These are phyloP conservation scores for Ilyonectria mors-panacis DNA, from an alignment of 2,329 filamentous ascomycete species.

Conservation along the genomic window DNA sequence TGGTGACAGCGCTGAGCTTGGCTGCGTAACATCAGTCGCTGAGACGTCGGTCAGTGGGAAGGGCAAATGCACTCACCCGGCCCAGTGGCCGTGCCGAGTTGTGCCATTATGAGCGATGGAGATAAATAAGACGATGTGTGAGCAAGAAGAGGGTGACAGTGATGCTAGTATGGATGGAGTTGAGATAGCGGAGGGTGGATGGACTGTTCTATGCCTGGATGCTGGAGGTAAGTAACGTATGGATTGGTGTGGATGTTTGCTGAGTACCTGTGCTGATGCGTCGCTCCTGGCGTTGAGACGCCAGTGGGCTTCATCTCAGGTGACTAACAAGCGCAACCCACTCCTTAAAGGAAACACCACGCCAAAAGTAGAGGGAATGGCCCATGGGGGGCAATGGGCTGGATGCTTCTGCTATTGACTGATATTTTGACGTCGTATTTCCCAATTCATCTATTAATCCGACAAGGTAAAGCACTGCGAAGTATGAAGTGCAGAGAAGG, in stretches of 20 bases:
- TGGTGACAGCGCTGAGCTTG: constrained; percentile 78
- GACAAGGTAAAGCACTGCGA: neutral
- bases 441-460: constrained; percentile 8
- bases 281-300: constrained; percentile 8
- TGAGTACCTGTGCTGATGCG: neutral
- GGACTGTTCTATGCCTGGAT: constrained; percentile 1
- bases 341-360: neutral
- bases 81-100: constrained; percentile 56
- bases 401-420: neutral
- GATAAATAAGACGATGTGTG: neutral
- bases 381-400: neutral
- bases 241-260: constrained; percentile 23
- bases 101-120: constrained; percentile 40
- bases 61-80: constrained; percentile 54
- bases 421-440: neutral
- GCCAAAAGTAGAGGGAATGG: neutral
- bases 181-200: constrained; percentile 11
- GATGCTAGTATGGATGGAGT: constrained; percentile 12
- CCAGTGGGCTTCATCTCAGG: constrained; percentile 14
- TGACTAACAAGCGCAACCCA: constrained; percentile 16
- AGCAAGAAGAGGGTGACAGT: neutral
- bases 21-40: constrained; percentile 57
- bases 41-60: neutral
- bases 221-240: neutral
- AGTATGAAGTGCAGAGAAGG: too few species aligned